Conservation (phyloP, 352 stramenopile genomes). For the Phytopythium sindhum region DNA sequence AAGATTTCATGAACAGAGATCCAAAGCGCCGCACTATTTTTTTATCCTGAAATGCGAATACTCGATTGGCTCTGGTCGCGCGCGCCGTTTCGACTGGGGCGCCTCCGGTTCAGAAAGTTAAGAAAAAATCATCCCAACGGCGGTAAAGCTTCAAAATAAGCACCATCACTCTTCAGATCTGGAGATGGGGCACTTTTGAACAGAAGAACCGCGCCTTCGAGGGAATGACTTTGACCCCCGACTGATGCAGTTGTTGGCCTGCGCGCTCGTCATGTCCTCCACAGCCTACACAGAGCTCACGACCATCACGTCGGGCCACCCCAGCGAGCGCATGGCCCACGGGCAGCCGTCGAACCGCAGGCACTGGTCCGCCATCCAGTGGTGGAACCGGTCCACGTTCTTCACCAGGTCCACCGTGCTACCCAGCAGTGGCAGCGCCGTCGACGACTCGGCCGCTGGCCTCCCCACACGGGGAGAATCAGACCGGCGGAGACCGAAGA, state of each 20-base stretch:
- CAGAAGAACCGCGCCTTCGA: too few species aligned
- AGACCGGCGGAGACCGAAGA: not conserved
- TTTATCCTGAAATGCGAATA: too few species aligned
- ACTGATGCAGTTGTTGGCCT: conserved; percentile 67
- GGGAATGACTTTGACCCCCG: too few species aligned
- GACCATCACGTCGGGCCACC: conserved; percentile 29
- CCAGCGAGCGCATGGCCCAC: conserved; percentile 4
- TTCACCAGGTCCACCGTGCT: conserved; percentile 4
- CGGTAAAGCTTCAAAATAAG: too few species aligned
- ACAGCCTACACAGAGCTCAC: conserved; percentile 25
- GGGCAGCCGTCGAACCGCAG: conserved; percentile 7
- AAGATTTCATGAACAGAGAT: too few species aligned
- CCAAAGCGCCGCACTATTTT: too few species aligned
- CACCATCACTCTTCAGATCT: too few species aligned
- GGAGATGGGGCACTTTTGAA: too few species aligned
- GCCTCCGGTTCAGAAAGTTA: too few species aligned
- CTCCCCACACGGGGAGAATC: not conserved
- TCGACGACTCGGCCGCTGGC: conserved; percentile 3
- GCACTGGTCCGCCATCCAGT: conserved; percentile 8
- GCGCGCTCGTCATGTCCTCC: conserved; percentile 33
- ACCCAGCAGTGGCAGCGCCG: conserved; percentile 4
- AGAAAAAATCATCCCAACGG: too few species aligned
- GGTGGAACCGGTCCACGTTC: conserved; percentile 6
- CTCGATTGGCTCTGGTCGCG: too few species aligned
- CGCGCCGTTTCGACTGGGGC: too few species aligned